Conservation (phyloP, 805 yeast species). For the Candida ascalaphidarum region DNA sequence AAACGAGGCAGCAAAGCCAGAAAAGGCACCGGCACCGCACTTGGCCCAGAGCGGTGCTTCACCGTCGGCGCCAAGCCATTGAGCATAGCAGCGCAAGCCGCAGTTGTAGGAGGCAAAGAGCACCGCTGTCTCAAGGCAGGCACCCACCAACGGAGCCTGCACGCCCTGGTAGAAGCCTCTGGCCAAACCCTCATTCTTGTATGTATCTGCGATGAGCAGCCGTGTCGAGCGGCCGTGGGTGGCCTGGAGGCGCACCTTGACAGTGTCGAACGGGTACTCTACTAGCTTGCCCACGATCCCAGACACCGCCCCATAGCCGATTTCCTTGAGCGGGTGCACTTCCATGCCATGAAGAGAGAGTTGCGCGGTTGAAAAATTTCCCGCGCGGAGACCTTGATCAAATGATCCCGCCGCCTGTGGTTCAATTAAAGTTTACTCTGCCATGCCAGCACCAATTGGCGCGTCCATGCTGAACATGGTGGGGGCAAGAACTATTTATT, state of each 20-base stretch:
- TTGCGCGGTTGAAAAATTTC: too few relatives aligned
- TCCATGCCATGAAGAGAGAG: too few relatives aligned
- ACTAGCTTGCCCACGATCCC: conserved; percentile 80
- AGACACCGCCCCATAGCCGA: conserved; percentile 46
- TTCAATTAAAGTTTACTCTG: too few relatives aligned
- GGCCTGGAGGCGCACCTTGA: conserved; percentile 80
- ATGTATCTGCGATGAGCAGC: conserved; percentile 58
- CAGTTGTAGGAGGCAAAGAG: conserved; percentile 59
- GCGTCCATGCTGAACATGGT: too few relatives aligned
- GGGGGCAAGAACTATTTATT: too few relatives aligned
- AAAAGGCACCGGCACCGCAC: conserved; percentile 65
- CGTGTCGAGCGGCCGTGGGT: conserved; percentile 46
- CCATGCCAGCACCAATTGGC: too few relatives aligned
- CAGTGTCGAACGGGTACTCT: conserved; percentile 90
- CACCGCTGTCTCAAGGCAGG: conserved; percentile 82
- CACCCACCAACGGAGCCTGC: conserved; percentile 77
- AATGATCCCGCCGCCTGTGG: too few relatives aligned
- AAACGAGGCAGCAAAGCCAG: conserved; percentile 78
- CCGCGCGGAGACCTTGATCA: too few relatives aligned
- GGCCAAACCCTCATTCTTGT: conserved; percentile 56
- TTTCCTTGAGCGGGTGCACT: conserved; percentile 24
- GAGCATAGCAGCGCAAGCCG: conserved; percentile 25
- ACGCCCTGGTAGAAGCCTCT: conserved; percentile 76
- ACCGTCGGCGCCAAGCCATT: not conserved
- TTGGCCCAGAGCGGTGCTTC: conserved; percentile 36